Percentiles rank a stretch among this genome's conserved stretches.
Conservation (phyloP, 352 stramenopile genomes). For the Phytopythium vexans region DNA sequence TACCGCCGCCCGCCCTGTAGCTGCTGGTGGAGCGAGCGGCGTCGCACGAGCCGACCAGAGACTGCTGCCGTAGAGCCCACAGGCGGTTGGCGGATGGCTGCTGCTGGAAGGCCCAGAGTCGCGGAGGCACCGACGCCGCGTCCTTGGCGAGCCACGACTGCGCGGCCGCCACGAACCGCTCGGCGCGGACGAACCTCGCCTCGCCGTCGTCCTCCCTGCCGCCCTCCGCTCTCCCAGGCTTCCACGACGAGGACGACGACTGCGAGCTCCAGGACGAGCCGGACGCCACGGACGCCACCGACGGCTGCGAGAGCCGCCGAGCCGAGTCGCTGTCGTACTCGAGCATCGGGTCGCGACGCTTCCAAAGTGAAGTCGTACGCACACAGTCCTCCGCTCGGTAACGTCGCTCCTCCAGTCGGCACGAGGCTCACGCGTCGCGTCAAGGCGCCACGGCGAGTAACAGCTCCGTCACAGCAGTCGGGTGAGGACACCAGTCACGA, state of each 20-base stretch:
- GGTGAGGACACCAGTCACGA: too few relatives aligned
- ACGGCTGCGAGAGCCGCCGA: too few relatives aligned
- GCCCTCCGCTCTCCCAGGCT: background rate
- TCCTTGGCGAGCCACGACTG: constrained; percentile 53
- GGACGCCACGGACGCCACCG: background rate
- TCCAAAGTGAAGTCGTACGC: too few relatives aligned
- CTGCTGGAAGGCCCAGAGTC: constrained; percentile 44
- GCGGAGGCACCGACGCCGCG: constrained; percentile 37
- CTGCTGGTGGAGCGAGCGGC: constrained; percentile 40
- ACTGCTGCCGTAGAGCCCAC: constrained; percentile 61
- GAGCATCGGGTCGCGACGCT: too few relatives aligned
- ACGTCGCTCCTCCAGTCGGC: too few relatives aligned
- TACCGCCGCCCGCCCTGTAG: constrained; percentile 21
- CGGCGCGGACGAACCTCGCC: constrained; percentile 32
- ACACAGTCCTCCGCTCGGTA: too few relatives aligned
- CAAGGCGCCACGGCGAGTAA: too few relatives aligned
- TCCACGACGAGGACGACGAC: background rate
- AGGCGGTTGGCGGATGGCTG: constrained; percentile 32
- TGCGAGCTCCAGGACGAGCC: background rate
- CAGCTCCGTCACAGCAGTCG: too few relatives aligned
- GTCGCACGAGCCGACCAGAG: constrained; percentile 57
- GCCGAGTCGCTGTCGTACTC: too few relatives aligned
- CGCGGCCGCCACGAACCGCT: constrained; percentile 55
- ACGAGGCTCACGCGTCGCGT: too few relatives aligned
- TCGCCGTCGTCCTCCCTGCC: background rate